A percentile compares a stretch with the other conserved stretches of the same genome.
These are phyloP conservation scores for Poronia punctata DNA, from an alignment of 495 filamentous ascomycete genomes.

Conservation along the genomic window DNA sequence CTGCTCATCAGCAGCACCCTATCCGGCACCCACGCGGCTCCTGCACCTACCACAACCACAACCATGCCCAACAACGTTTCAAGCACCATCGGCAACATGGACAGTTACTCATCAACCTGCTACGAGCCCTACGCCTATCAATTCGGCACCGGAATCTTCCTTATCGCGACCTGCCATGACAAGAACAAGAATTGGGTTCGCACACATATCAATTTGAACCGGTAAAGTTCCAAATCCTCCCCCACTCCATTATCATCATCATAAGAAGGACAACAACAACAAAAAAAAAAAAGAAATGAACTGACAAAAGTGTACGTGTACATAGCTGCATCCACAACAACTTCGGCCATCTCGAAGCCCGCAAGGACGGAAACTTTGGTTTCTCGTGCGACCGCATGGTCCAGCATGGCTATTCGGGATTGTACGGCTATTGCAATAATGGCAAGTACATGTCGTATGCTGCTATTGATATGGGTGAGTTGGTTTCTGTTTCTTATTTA, in stretches of 20 bases:
- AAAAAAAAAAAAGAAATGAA: too few relatives aligned
- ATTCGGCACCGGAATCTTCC: neutral
- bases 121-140: conserved; percentile 2
- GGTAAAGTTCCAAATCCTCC: neutral
- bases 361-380: conserved; percentile 3
- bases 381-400: conserved; percentile 5
- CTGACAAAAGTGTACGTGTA: neutral
- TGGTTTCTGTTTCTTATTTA: neutral
- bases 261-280: too few relatives aligned
- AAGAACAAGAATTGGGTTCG: neutral
- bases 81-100: neutral
- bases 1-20: neutral
- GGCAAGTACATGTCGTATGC: neutral
- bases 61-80: neutral
- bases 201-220: conserved; percentile 3
- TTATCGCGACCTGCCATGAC: neutral
- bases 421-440: conserved; percentile 5
- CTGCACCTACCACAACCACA: too few relatives aligned
- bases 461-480: conserved; percentile 1
- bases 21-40: too few relatives aligned
- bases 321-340: conserved; percentile 4
- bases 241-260: too few relatives aligned
- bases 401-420: neutral
- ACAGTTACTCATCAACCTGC: neutral
- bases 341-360: conserved; percentile 1